Conservation (phyloP, 2,329 filamentous ascomycete species). For the Didymella sp. region DNA sequence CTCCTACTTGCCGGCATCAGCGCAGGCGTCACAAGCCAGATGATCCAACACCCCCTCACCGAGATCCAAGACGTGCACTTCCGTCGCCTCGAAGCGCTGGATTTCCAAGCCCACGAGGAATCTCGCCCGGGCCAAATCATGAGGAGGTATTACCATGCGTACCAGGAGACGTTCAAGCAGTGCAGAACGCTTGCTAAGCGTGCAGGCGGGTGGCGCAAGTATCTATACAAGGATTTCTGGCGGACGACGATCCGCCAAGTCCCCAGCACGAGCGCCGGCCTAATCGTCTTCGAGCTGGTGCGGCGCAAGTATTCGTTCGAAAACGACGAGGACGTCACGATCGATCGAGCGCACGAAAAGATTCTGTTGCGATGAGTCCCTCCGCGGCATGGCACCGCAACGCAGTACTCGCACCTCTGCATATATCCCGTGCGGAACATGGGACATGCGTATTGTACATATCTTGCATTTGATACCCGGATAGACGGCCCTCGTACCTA, state of each 20-base stretch:
- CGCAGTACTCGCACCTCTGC: too few species aligned
- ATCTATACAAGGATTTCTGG: constrained; percentile 76
- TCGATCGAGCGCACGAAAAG: constrained; percentile 68
- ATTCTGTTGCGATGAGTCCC: constrained; percentile 5
- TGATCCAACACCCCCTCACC: constrained; percentile 73
- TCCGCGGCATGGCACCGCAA: too few species aligned
- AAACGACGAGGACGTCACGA: constrained; percentile 58
- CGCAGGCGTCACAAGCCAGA: constrained; percentile 72
- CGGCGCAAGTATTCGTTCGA: constrained; percentile 74
- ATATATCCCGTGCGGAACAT: too few species aligned
- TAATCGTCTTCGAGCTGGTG: constrained; percentile 81
- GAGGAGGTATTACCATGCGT: constrained; percentile 72
- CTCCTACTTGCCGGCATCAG: constrained; percentile 71
- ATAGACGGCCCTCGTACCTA: too few species aligned
- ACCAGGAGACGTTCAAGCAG: constrained; percentile 70
- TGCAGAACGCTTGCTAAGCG: constrained; percentile 66
- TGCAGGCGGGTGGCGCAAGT: constrained; percentile 64
- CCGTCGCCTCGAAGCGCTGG: constrained; percentile 74
- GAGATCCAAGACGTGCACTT: constrained; percentile 77
- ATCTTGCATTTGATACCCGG: too few species aligned
- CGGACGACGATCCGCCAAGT: constrained; percentile 75
- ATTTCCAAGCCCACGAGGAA: constrained; percentile 60
- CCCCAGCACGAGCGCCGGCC: constrained; percentile 75
- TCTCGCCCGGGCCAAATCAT: constrained; percentile 50
- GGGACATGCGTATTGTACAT: too few species aligned